Conservation (phyloP, 1,139 yeast genomes). For the Diutina rugosa region DNA sequence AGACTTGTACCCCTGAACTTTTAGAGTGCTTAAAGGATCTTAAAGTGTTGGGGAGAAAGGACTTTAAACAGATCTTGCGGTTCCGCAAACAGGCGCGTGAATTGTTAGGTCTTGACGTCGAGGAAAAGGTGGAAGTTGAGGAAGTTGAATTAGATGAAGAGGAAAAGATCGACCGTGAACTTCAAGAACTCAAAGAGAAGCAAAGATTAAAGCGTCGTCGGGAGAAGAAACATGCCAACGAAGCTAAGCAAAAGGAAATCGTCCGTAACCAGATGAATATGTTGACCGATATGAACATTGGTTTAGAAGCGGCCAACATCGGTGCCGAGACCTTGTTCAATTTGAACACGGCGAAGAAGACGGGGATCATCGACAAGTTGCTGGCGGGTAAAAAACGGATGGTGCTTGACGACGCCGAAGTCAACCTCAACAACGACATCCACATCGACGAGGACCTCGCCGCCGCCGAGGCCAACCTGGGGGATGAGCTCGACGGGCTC, state of each 20-base stretch:
- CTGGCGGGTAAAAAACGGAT: conserved; percentile 75
- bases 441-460: conserved; percentile 25
- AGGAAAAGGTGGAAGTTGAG: conserved; percentile 36
- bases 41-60: conserved; percentile 88
- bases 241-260: conserved; percentile 76
- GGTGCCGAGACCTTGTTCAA: conserved; percentile 73
- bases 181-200: conserved; percentile 58
- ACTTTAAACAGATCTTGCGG: conserved; percentile 68
- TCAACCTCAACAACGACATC: conserved; percentile 38
- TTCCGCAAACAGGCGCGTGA: conserved; percentile 88
- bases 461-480: conserved; percentile 13
- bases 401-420: conserved; percentile 48
- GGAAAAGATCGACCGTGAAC: conserved; percentile 76
- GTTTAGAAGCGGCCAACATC: conserved; percentile 79
- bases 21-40: conserved; percentile 79
- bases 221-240: conserved; percentile 73
- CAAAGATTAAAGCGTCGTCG: conserved; percentile 61
- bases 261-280: conserved; percentile 91
- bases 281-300: conserved; percentile 87
- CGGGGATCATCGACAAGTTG: conserved; percentile 65
- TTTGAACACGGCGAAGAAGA: conserved; percentile 69
- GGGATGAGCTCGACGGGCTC: conserved; percentile 52
- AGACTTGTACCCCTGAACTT: conserved; percentile 66
- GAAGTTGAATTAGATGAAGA: conserved; percentile 75
- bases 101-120: conserved; percentile 50